Conservation (phyloP, 2,329 filamentous ascomycete genomes). For the Aspergillus transmontanensis region DNA sequence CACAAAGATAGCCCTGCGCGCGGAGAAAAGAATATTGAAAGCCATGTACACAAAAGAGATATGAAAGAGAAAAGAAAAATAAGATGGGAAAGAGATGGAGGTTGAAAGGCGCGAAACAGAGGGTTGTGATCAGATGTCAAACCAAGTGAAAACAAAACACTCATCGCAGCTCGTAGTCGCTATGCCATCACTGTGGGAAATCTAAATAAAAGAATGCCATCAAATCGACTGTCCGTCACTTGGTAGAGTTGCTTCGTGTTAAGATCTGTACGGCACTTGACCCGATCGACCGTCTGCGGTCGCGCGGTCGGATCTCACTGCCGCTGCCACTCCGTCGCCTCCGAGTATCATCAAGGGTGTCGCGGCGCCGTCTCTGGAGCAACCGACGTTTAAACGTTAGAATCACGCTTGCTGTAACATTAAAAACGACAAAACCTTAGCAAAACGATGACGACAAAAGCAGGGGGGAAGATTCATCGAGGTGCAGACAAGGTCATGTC, state of each 20-base stretch:
- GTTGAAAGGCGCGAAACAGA: constrained; percentile 19
- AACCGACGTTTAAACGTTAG: constrained; percentile 49
- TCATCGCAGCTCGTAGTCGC: constrained; percentile 40
- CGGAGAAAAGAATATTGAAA: constrained; percentile 40
- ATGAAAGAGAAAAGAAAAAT: constrained; percentile 28
- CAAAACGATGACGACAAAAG: constrained; percentile 35
- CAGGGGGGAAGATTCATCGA: constrained; percentile 18
- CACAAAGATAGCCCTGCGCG: constrained; percentile 26
- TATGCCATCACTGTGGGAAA: constrained; percentile 37
- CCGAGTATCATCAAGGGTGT: constrained; percentile 42
- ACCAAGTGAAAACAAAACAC: constrained; percentile 32
- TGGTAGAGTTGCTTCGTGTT: constrained; percentile 47
- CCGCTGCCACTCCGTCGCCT: constrained; percentile 46
- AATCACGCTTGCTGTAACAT: constrained; percentile 48
- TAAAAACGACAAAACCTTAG: constrained; percentile 42
- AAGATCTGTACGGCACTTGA: constrained; percentile 38
- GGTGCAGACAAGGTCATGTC: constrained; percentile 24
- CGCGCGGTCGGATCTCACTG: constrained; percentile 44
- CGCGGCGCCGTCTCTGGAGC: constrained; percentile 51
- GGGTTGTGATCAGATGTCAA: constrained; percentile 27
- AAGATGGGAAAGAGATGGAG: constrained; percentile 25
- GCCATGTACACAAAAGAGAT: constrained; percentile 45
- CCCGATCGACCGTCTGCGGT: constrained; percentile 43
- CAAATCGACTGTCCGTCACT: constrained; percentile 34
- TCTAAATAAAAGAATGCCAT: constrained; percentile 23